These are phyloP conservation scores for Teratosphaeria viscida DNA, from an alignment of 2,329 filamentous ascomycete genomes.

Conservation along the genomic window DNA sequence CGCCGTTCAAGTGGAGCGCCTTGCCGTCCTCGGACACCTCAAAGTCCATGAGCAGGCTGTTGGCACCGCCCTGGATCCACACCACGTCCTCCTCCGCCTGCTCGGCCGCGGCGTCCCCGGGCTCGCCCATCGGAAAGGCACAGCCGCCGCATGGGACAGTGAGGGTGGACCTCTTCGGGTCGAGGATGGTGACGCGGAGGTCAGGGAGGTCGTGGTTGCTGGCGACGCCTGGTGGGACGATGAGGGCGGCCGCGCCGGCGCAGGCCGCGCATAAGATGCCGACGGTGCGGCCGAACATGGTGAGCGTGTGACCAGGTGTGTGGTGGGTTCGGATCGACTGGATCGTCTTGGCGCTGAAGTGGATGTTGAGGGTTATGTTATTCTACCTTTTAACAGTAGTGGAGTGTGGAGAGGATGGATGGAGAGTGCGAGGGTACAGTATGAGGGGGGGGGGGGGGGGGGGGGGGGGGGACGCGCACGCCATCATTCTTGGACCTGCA, in stretches of 20 bases:
- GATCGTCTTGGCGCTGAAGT: neutral
- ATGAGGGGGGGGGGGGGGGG: neutral
- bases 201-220: conserved; percentile 25
- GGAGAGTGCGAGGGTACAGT: neutral
- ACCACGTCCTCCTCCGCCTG: conserved; percentile 15
- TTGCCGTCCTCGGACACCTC: conserved; percentile 36
- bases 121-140: conserved; percentile 27
- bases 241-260: conserved; percentile 34
- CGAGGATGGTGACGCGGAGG: conserved; percentile 13
- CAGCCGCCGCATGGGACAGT: conserved; percentile 47
- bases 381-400: neutral
- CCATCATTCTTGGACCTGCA: neutral
- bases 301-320: conserved; percentile 9
- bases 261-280: conserved; percentile 20
- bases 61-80: conserved; percentile 22
- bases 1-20: conserved; percentile 48
- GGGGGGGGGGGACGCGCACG: neutral
- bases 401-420: neutral
- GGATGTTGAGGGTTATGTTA: neutral
- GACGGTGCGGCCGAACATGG: conserved; percentile 24
- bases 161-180: conserved; percentile 34
- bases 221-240: conserved; percentile 40
- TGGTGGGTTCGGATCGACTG: neutral
- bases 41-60: conserved; percentile 40
- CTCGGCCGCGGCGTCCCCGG: conserved; percentile 12